phyloP scores from a whole-genome alignment of 306 rosid species.

The Castanea crenata region DNA sequence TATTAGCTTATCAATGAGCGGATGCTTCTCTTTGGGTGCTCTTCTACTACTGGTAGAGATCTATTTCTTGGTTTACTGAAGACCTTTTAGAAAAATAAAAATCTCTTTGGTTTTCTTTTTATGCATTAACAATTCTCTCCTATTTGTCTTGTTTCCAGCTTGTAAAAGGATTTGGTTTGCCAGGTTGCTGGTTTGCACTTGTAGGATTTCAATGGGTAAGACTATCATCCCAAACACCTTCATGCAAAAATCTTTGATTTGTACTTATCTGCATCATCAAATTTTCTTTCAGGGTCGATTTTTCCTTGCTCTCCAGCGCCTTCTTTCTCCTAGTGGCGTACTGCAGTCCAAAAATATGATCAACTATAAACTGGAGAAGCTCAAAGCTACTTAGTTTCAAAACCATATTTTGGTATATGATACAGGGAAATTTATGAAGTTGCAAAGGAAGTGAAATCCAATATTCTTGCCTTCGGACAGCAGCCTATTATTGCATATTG shows the following conservation, averaged over 20 bases:
- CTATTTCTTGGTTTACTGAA: conserved; percentile 4
- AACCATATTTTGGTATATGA: background rate
- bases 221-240: conserved; percentile 12
- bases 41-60: conserved; percentile 51
- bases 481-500: background rate
- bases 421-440: background rate
- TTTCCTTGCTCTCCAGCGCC: conserved; percentile 59
- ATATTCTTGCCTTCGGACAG: background rate
- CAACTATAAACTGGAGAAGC: conserved; percentile 33
- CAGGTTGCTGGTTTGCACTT: conserved; percentile 79
- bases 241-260: conserved; percentile 10
- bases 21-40: conserved; percentile 70
- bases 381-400: conserved; percentile 38
- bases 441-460: background rate
- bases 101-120: conserved; percentile 19
- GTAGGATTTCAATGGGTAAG: conserved; percentile 92
- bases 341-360: conserved; percentile 45
- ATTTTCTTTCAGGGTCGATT: conserved; percentile 48
- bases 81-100: background rate
- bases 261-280: conserved; percentile 13
- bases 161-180: conserved; percentile 60
- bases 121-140: conserved; percentile 3
- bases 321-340: conserved; percentile 62
- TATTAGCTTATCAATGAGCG: conserved; percentile 77
- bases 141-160: conserved; percentile 41